Evolutionary conservation across 192 early-diverging fungal genomes (phyloP).

Genomic region (Endogone sp.): DNA sequence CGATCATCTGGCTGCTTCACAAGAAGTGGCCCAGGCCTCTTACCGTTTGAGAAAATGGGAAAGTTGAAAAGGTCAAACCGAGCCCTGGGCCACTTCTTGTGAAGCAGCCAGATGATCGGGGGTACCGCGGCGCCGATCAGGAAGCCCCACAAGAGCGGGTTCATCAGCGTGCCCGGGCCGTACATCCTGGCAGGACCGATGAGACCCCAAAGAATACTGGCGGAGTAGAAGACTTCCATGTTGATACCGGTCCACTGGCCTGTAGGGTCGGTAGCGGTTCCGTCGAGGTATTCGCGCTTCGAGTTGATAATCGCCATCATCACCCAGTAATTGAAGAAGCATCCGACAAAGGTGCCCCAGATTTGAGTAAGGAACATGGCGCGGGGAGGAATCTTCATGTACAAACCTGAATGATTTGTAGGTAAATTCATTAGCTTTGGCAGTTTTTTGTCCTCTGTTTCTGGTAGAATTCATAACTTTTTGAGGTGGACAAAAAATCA

Average conservation of each 20-base stretch:
- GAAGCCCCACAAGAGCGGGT: slow-evolving; percentile 40
- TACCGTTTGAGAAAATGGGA: slow-evolving; percentile 33
- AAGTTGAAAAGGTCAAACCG: slow-evolving; percentile 46
- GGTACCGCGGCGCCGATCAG: slow-evolving; percentile 47
- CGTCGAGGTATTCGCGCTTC: slow-evolving; percentile 20
- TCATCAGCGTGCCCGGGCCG: slow-evolving; percentile 38
- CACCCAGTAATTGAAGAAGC: slow-evolving; percentile 55
- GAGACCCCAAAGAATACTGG: slow-evolving; percentile 60
- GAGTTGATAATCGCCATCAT: slow-evolving; percentile 16
- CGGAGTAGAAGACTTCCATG: slow-evolving; percentile 49
- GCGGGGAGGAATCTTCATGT: slow-evolving; percentile 76
- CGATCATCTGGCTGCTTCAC: slow-evolving; percentile 32
- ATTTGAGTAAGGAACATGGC: slow-evolving; percentile 67
- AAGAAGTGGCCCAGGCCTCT: slow-evolving; percentile 42
- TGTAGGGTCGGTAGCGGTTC: slow-evolving; percentile 41
- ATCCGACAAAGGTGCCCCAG: slow-evolving; percentile 58
- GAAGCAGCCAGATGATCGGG: slow-evolving; percentile 41
- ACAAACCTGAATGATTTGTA: too few relatives aligned
- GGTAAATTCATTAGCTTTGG: slow-evolving; percentile 44
- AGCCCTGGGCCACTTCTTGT: slow-evolving; percentile 34
- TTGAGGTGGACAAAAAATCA: slow-evolving; percentile 57
- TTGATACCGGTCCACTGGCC: slow-evolving; percentile 31
- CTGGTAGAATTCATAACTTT: slow-evolving; percentile 59
- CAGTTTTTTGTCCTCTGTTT: slow-evolving; percentile 51
- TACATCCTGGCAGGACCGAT: slow-evolving; percentile 53